Evolutionary conservation across 768 basidiomycete species (phyloP), one percentile per base, ranked within the genome.

Genomic region (Tremella fuciformis): DNA sequence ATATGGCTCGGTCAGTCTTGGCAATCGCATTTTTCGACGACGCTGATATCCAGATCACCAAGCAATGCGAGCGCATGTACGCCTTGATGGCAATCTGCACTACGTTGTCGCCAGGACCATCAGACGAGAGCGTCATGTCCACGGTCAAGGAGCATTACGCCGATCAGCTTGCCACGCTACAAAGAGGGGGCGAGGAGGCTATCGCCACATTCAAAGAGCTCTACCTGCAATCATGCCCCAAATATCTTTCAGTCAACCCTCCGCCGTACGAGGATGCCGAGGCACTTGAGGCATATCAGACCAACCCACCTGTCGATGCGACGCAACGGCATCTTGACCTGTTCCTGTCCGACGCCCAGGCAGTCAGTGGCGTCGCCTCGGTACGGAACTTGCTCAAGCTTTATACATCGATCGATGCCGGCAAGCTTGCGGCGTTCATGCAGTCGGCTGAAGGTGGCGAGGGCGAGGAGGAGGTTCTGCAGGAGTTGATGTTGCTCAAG

Each of bases 11-110:
- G 89, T 88, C 60, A 34, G 72, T 65, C 50, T 2, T 39, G 3
- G 13, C n/a, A 15, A 46, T 8, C 6, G 16, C 22, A 22, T 15
- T 46, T 46, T 46, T 4, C 16, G 42, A 41, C 22, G 42, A 6
- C 8, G 6, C 42, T 46, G 42, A 46, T 39, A 13, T 3, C 38
- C 67, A 91, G 89, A 96, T 99, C 78, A 91, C 87, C 80, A 97
- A 97, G 82, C 93, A 89, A 16, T 93, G 91, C 2, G 96, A 99
- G 73, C 82, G 96, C 47, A 99, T 98, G 93, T 94, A 97, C 70
- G 92, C 92, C 4, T 78, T 99, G 29, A 89, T 97, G 62, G 90
- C 92, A 7, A 85, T 99, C 59, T 94, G 91, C 80, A 88, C 91
- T 66, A 88, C 89, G 1, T 83, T 98, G 8, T 91, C 92, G 2